phyloP scores from a whole-genome alignment of 148 eudicot species.

The Pharnaceum exiguum region DNA sequence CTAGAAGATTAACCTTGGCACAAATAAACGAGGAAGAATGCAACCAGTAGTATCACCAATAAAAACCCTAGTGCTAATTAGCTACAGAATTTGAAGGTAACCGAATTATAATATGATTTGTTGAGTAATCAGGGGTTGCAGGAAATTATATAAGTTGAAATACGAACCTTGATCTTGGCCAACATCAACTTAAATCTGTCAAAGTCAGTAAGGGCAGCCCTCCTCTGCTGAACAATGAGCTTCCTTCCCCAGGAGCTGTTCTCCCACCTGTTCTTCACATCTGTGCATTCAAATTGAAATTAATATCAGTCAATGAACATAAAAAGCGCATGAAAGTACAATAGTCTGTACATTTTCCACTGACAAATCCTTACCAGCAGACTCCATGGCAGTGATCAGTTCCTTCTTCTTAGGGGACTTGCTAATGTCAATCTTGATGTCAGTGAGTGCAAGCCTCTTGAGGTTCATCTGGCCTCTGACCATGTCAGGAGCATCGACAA shows the following conservation, averaged over 20 bases:
- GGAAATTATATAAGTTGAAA: background rate
- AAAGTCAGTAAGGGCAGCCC: constrained; percentile 63
- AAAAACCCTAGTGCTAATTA: too few species aligned
- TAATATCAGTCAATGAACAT: background rate
- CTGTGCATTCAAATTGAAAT: constrained; percentile 7
- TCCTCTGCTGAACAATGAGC: constrained; percentile 54
- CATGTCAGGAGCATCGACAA: constrained; percentile 72
- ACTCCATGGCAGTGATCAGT: constrained; percentile 72
- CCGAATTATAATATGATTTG: too few species aligned
- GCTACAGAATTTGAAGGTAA: background rate
- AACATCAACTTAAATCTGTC: constrained; percentile 72
- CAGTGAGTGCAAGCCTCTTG: constrained; percentile 61
- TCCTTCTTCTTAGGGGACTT: constrained; percentile 69
- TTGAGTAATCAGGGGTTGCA: too few species aligned
- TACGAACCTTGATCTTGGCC: constrained; percentile 65
- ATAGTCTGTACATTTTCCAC: background rate
- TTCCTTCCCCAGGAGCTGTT: constrained; percentile 74
- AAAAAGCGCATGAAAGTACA: background rate
- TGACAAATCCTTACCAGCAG: constrained; percentile 43
- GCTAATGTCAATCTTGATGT: constrained; percentile 52
- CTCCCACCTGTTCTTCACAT: constrained; percentile 75
- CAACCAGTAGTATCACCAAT: too few species aligned
- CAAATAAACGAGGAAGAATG: too few species aligned
- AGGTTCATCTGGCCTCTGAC: constrained; percentile 62
- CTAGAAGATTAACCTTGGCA: too few species aligned